Percentiles rank a stretch among this genome's conserved stretches.
Evolutionary conservation across 768 basidiomycete genomes (phyloP).

Genomic region (Boletus rubescentipes): DNA sequence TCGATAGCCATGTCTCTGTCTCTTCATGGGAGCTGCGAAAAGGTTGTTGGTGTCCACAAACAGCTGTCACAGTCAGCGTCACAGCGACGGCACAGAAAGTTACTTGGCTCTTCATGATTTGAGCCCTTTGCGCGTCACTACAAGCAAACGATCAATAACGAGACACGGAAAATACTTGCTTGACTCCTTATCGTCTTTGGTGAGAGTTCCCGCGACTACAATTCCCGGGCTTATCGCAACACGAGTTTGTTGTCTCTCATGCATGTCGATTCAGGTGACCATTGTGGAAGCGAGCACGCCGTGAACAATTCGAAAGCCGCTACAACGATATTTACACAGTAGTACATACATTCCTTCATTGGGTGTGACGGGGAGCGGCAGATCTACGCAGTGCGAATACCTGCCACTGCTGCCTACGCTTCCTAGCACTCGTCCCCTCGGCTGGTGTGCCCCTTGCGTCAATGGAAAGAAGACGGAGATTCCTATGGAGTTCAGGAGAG

Average conservation of each 20-base stretch:
- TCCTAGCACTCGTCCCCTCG: constrained; percentile 37
- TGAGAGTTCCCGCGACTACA: not conserved
- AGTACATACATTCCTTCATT: constrained; percentile 2
- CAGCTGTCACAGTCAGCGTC: not conserved
- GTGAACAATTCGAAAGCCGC: not conserved
- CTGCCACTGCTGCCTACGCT: constrained; percentile 48
- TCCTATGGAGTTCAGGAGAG: constrained; percentile 54
- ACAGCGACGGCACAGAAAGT: not conserved
- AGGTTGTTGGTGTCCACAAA: constrained; percentile 16
- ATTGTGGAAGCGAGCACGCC: not conserved
- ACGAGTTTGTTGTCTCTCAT: no score
- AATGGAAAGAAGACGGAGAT: constrained; percentile 54
- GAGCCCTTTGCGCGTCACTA: not conserved
- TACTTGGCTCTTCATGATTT: constrained; percentile 13
- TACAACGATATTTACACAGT: not conserved
- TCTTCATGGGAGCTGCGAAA: constrained; percentile 3
- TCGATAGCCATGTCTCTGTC: constrained; percentile 57
- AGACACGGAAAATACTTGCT: not conserved
- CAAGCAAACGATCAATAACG: not conserved
- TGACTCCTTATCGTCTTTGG: not conserved
- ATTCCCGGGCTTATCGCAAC: not conserved
- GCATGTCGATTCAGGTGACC: not conserved
- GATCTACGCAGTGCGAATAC: constrained; percentile 43
- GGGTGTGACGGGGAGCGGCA: constrained; percentile 23
- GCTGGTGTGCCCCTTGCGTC: constrained; percentile 38